phyloP scores from a whole-genome alignment of 2,329 filamentous ascomycete species.

The Fusarium sp. region DNA sequence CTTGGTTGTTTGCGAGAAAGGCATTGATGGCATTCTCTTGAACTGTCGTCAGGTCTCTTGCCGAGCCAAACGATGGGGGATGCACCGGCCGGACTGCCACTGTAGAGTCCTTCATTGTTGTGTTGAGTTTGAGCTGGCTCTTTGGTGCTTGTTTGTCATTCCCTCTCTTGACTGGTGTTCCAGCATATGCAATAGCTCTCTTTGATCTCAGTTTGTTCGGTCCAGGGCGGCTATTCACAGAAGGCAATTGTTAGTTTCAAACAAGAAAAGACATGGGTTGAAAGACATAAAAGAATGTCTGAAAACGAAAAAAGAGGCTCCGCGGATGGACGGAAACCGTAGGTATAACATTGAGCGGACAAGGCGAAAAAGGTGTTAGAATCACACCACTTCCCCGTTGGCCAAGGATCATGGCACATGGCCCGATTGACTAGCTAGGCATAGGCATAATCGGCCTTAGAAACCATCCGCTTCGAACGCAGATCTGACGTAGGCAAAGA shows the following conservation, averaged over 20 bases:
- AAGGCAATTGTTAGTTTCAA: slow-evolving; percentile 25
- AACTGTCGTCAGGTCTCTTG: slow-evolving; percentile 38
- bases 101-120: slow-evolving; percentile 43
- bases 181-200: slow-evolving; percentile 42
- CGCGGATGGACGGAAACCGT: not conserved
- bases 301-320: slow-evolving; percentile 13
- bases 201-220: slow-evolving; percentile 47
- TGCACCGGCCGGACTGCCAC: slow-evolving; percentile 40
- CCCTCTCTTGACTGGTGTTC: slow-evolving; percentile 20
- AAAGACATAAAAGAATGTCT: slow-evolving; percentile 6
- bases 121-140: slow-evolving; percentile 23
- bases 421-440: slow-evolving; percentile 33
- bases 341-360: slow-evolving; percentile 5
- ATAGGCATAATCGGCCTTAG: slow-evolving; percentile 45
- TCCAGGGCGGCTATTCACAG: slow-evolving; percentile 38
- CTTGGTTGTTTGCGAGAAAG: slow-evolving; percentile 30
- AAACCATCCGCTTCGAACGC: slow-evolving; percentile 26
- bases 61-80: slow-evolving; percentile 35
- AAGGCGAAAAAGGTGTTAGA: slow-evolving; percentile 10
- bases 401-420: slow-evolving; percentile 1
- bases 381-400: slow-evolving; percentile 26
- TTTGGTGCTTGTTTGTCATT: slow-evolving; percentile 27
- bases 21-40: slow-evolving; percentile 37
- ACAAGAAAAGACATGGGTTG: slow-evolving; percentile 1
- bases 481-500: slow-evolving; percentile 43